Evolutionary conservation across 208 protist genomes (phyloP), one percentile per base, ranked within the genome.

Genomic region (Trypanosoma avium): DNA sequence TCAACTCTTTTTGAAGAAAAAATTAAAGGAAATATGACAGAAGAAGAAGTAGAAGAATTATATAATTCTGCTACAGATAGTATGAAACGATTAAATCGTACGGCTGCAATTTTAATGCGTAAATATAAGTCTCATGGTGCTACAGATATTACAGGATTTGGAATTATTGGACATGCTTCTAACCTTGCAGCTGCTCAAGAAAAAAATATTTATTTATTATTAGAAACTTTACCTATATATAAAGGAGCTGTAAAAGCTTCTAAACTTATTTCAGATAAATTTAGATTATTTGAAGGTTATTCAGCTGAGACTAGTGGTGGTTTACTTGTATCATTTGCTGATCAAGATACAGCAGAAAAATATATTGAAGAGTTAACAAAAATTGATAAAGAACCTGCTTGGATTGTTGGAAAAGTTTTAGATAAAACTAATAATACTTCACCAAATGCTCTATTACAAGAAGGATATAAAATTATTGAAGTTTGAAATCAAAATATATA

Each of bases 121-220:
- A 82, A 84, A 60, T 67, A 93, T 57, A 64, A 69, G 9, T 92
- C 95, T 0, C 94, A 97, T 71, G 97, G 85, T 4, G 91, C 94
- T 12, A 99, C 97, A 0, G 97, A 99, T 67, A 84, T 99, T 19
- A 99, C 97, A 4, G 97, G 96, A n/a, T 99, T 98, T 69, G 97
- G 97, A 46, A 93, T 98, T 63, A 57, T 98, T 5, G 97, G 97
- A 0, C 97, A 99, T 77, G 86, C 93, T 2, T 64, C 48, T 15
- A 99, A 98, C 77, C 86, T 99, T 33, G 97, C 86, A 4, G 61
- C 76, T 7, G 89, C 89, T 9, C 96, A 98, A 69, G 53, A 70
- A 17, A 43, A 33, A 10, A 48, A 72, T 40, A 65, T 48, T 19
- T 73, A 76, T n/a, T 71, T 98, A 15, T 69, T 95, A 26, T 73